Evolutionary conservation across 164 flowering plant genomes (phyloP), one percentile per base, ranked within the genome.

Genomic region (Protea cynaroides): DNA sequence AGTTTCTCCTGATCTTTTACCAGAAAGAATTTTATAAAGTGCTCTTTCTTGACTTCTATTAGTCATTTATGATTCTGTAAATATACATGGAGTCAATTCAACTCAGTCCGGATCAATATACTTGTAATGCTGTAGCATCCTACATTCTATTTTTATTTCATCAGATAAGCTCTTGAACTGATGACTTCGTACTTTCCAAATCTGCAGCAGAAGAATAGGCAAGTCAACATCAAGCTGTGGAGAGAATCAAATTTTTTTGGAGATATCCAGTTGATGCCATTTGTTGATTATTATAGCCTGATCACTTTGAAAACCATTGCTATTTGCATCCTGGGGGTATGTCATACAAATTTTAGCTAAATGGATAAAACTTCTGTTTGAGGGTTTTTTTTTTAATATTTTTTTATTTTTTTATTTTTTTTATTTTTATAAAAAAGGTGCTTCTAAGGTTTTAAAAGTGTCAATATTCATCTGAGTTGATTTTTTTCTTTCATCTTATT

Each of bases 231-330:
- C 22, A 84, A 90, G 73, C 80, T 90, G 38, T 88, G 91, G 96
- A 82, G 59, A 69, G 98, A 92, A 81, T 85, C 92, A 69, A 83
- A 82, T 71, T 80, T 76, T 25, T 92, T 84, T 74, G 92, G 90
- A 22, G 98, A 92, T 66, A 76, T 92, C 71, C 98, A 92, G 74
- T 67, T 92, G 64, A 86, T 92, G 96, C 98, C 98, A 58, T 90
- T 90, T 74, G 96, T 92, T 62, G 98, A 92, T 72, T 92, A 92
- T 70, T 92, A 90, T 76, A 73, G 88, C 76, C 73, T 92, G 71
- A 86, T 92, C 74, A 86, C 80, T 68, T 73, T 85, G 67, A 90
- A 92, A 76, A 90, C 98, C 34, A 70, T 92, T 65, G 93, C 96
- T 62, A 79, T 88, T 58, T 92, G 93, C 83, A 82, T 86, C 59